A percentile compares a stretch with the other conserved stretches of the same genome.
Conservation (phyloP, 2,329 filamentous ascomycete genomes). For the Hymenoscyphus infarciens region DNA sequence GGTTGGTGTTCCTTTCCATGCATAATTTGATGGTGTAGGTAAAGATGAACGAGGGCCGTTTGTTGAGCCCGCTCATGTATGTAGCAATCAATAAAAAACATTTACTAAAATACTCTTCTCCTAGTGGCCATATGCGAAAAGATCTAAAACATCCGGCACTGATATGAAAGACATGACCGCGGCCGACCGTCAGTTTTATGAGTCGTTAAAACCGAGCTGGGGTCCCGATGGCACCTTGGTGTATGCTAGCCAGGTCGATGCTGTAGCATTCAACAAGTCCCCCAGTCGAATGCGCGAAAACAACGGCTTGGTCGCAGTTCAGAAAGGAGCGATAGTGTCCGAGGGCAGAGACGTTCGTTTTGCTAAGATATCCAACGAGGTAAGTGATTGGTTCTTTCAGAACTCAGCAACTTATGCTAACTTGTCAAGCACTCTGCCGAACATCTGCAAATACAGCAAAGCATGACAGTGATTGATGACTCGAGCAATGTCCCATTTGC, state of each 20-base stretch:
- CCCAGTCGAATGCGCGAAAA: conserved; percentile 30
- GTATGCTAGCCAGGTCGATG: conserved; percentile 49
- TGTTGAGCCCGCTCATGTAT: conserved; percentile 36
- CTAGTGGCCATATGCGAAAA: conserved; percentile 86
- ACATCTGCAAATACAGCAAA: conserved; percentile 53
- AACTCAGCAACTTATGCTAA: conserved; percentile 21
- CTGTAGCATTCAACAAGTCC: conserved; percentile 33
- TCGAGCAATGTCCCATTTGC: conserved; percentile 59
- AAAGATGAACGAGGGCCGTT: conserved; percentile 25
- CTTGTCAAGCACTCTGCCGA: conserved; percentile 49
- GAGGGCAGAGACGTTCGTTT: conserved; percentile 62
- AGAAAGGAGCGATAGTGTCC: conserved; percentile 57
- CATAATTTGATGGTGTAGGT: conserved; percentile 21
- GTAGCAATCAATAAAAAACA: conserved; percentile 36
- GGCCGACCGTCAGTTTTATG: conserved; percentile 64
- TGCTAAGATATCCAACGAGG: conserved; percentile 57
- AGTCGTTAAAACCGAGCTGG: conserved; percentile 76
- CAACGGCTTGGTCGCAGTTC: conserved; percentile 50
- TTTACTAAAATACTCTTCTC: conserved; percentile 45
- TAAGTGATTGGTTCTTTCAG: conserved; percentile 31
- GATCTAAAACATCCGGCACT: conserved; percentile 63
- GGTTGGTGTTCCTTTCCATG: conserved; percentile 66
- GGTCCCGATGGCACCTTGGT: conserved; percentile 70
- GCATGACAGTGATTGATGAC: conserved; percentile 50
- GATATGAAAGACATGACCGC: conserved; percentile 59